Evolutionary conservation across 108 stramenopile species (phyloP).

Genomic region (Fragilariopsis cylindrus): DNA sequence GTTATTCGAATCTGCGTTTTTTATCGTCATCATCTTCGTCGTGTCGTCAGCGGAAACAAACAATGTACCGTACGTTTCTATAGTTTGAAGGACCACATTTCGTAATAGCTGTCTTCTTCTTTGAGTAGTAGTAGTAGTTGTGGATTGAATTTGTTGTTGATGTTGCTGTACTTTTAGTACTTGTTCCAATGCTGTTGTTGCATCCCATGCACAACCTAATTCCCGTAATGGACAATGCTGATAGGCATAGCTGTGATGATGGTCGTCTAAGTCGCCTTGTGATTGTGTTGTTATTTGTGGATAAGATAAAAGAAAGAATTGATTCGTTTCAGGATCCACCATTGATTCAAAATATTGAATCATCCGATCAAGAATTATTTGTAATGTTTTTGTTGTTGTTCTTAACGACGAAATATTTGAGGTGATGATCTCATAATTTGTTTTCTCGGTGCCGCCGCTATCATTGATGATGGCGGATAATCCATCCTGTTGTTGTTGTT

Average conservation of each 20-base stretch:
- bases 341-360: conserved; percentile 10
- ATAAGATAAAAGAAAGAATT: conserved; percentile 15
- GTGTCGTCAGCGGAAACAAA: neutral
- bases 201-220: conserved; percentile 55
- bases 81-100: conserved; percentile 27
- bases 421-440: too few species aligned
- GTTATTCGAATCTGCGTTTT: too few species aligned
- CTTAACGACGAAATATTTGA: too few species aligned
- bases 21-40: too few species aligned
- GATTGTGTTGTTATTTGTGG: neutral
- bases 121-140: neutral
- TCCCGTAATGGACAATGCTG: conserved; percentile 48
- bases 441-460: neutral
- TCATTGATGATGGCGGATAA: neutral
- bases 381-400: too few species aligned
- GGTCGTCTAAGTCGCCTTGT: neutral
- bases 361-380: neutral
- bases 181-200: conserved; percentile 29
- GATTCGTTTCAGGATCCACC: conserved; percentile 10
- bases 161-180: conserved; percentile 12
- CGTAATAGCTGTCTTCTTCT: neutral
- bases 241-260: conserved; percentile 20
- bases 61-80: conserved; percentile 22
- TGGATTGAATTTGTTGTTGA: neutral
- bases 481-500: neutral